A percentile compares a stretch with the other conserved stretches of the same genome.
phyloP scores from a whole-genome alignment of 441 rosid genomes.

The Erodium moschatum region DNA sequence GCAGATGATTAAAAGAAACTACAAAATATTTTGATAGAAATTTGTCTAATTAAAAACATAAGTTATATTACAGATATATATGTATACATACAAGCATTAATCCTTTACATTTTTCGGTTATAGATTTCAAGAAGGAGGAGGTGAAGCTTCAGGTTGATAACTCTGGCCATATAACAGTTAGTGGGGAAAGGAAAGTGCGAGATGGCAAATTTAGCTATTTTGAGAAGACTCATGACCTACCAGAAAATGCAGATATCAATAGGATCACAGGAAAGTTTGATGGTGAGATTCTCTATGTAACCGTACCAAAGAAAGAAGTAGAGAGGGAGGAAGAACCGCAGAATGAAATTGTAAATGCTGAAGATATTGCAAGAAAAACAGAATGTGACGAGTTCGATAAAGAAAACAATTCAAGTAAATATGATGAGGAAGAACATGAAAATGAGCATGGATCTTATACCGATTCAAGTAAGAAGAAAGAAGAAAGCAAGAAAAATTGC shows the following conservation, averaged over 20 bases:
- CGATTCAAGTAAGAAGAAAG: background rate
- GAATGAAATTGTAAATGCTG: background rate
- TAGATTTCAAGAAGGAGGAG: constrained; percentile 39
- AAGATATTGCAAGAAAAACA: background rate
- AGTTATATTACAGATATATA: background rate
- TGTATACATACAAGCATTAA: background rate
- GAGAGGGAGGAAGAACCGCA: constrained; percentile 9
- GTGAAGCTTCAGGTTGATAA: constrained; percentile 31
- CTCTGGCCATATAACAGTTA: constrained; percentile 22
- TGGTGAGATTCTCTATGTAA: constrained; percentile 33
- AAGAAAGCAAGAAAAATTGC: background rate
- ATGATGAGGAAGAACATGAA: background rate
- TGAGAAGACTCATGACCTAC: constrained; percentile 26
- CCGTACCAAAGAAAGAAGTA: constrained; percentile 27
- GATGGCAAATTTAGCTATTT: constrained; percentile 24
- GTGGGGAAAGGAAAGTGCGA: constrained; percentile 37
- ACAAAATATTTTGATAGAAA: too few species aligned
- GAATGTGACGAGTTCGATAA: background rate
- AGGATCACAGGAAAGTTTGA: constrained; percentile 24
- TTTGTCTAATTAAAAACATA: background rate
- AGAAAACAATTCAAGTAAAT: background rate
- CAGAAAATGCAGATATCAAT: constrained; percentile 28
- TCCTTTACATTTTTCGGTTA: background rate
- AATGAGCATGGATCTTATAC: background rate
- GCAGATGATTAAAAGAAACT: too few species aligned